Conservation (phyloP, 352 stramenopile genomes). For the Pilasporangium apinafurcum region DNA sequence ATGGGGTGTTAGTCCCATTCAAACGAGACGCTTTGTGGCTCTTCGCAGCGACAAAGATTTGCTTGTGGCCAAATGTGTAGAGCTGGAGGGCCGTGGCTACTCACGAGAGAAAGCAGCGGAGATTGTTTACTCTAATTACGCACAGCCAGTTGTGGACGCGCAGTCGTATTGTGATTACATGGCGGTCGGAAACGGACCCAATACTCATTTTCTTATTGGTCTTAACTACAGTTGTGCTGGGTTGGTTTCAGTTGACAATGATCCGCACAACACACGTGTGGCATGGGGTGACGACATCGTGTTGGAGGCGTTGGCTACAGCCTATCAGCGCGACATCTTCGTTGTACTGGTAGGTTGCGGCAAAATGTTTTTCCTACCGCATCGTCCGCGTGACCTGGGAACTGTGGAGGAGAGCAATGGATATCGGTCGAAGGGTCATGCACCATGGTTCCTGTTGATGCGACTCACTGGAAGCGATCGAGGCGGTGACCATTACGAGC, state of each 20-base stretch:
- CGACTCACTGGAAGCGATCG: slow-evolving; percentile 78
- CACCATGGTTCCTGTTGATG: slow-evolving; percentile 86
- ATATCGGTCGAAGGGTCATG: slow-evolving; percentile 66
- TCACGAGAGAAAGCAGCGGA: slow-evolving; percentile 74
- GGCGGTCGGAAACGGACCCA: slow-evolving; percentile 64
- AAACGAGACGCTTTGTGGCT: slow-evolving; percentile 76
- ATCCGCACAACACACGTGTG: slow-evolving; percentile 70
- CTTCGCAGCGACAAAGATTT: slow-evolving; percentile 59
- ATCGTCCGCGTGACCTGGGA: slow-evolving; percentile 46
- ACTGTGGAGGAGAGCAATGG: slow-evolving; percentile 35
- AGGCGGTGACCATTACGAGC: slow-evolving; percentile 84
- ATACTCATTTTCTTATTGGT: slow-evolving; percentile 71
- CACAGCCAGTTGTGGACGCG: slow-evolving; percentile 62
- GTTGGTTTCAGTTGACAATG: slow-evolving; percentile 77
- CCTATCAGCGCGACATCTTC: slow-evolving; percentile 86
- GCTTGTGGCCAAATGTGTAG: slow-evolving; percentile 68
- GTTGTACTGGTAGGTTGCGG: slow-evolving; percentile 82
- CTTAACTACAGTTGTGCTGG: slow-evolving; percentile 77
- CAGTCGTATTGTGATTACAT: slow-evolving; percentile 86
- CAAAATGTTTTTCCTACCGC: slow-evolving; percentile 87
- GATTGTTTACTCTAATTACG: slow-evolving; percentile 66
- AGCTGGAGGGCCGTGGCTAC: slow-evolving; percentile 74
- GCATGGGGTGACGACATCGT: slow-evolving; percentile 85
- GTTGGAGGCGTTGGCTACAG: slow-evolving; percentile 77
- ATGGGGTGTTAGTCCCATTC: slow-evolving; percentile 78